Conservation (phyloP, 2,329 filamentous ascomycete species). For the Ophiosphaerella narmari region DNA sequence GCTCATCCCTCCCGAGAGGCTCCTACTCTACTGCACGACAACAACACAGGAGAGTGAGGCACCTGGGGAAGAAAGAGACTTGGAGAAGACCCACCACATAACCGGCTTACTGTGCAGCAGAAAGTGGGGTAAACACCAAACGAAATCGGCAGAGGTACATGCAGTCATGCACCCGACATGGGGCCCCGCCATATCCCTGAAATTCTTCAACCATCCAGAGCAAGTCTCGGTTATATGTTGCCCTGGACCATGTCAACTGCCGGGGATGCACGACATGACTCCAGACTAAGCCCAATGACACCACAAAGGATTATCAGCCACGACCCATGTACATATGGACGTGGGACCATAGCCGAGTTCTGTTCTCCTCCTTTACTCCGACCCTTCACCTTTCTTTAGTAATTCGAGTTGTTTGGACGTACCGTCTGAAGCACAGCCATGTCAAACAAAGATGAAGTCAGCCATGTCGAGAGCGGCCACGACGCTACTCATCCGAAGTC, state of each 20-base stretch:
- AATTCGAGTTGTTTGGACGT: neutral
- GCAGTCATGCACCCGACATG: constrained; percentile 5
- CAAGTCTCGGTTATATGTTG: too few species aligned
- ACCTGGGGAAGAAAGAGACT: too few species aligned
- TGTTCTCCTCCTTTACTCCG: neutral
- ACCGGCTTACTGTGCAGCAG: too few species aligned
- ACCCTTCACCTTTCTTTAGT: neutral
- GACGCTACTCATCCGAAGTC: constrained; percentile 7
- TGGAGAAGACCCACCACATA: too few species aligned
- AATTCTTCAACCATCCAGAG: constrained; percentile 7
- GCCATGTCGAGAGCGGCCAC: constrained; percentile 18
- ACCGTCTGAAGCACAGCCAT: constrained; percentile 8
- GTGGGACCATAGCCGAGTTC: neutral
- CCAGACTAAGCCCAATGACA: neutral
- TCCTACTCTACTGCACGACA: neutral
- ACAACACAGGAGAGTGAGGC: neutral
- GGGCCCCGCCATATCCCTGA: constrained; percentile 17
- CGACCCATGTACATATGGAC: neutral
- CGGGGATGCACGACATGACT: constrained; percentile 11
- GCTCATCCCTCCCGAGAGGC: neutral
- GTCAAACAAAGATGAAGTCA: constrained; percentile 22
- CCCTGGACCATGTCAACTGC: constrained; percentile 14
- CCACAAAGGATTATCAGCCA: neutral
- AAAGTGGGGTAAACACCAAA: too few species aligned
- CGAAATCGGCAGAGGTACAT: neutral